A percentile compares a stretch with the other conserved stretches of the same genome.
Evolutionary conservation across 1,139 yeast genomes (phyloP).

Genomic region (Pichia cactophila): DNA sequence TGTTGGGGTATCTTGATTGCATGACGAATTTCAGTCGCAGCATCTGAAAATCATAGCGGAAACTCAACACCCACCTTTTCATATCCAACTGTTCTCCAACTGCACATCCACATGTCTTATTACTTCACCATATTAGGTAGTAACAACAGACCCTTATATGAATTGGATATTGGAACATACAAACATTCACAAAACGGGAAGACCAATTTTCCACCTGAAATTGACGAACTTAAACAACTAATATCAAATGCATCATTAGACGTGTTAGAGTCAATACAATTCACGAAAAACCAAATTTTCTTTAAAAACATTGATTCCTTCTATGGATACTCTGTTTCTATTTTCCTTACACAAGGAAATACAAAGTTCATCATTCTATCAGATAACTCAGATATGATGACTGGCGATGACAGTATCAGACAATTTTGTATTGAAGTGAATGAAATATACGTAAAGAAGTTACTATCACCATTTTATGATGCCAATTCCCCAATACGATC

Average conservation of each 20-base stretch:
- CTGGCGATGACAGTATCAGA: slow-evolving; percentile 56
- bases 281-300: slow-evolving; percentile 60
- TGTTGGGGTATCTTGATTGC: too few relatives aligned
- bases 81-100: neutral
- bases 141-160: slow-evolving; percentile 78
- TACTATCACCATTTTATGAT: slow-evolving; percentile 80
- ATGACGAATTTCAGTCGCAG: too few relatives aligned
- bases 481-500: slow-evolving; percentile 69
- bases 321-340: slow-evolving; percentile 72
- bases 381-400: slow-evolving; percentile 13
- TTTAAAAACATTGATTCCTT: slow-evolving; percentile 79
- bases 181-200: slow-evolving; percentile 57
- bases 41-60: too few relatives aligned
- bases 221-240: slow-evolving; percentile 79
- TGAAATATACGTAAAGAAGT: slow-evolving; percentile 79
- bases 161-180: slow-evolving; percentile 76
- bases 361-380: slow-evolving; percentile 61
- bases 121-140: slow-evolving; percentile 87
- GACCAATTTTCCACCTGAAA: slow-evolving; percentile 59
- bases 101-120: slow-evolving; percentile 42
- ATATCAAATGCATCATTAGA: slow-evolving; percentile 85
- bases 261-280: slow-evolving; percentile 80
- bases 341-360: slow-evolving; percentile 83
- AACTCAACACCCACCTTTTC: neutral
- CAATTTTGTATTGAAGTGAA: slow-evolving; percentile 81